These are phyloP conservation scores for Otatea glauca DNA, from an alignment of 176 grass and related monocot genomes.

Conservation along the genomic window DNA sequence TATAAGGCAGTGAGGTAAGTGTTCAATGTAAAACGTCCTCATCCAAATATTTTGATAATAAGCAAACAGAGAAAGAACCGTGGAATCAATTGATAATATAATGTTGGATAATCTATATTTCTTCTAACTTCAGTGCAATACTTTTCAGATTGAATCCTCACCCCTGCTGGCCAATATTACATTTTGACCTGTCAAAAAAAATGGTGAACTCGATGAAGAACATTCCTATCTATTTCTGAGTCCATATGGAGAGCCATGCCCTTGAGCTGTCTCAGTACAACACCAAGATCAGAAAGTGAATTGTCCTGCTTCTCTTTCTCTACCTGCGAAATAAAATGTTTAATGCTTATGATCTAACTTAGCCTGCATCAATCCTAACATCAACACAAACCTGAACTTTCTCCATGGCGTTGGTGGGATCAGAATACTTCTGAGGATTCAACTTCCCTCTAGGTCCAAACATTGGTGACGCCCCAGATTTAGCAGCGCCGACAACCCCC, in stretches of 20 bases:
- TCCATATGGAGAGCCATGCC: constrained; percentile 61
- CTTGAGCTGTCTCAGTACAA: constrained; percentile 51
- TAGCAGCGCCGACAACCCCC: constrained; percentile 27
- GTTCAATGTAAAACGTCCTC: background rate
- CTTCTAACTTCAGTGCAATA: background rate
- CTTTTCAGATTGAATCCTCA: background rate
- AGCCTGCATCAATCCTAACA: background rate
- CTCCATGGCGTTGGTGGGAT: constrained; percentile 44
- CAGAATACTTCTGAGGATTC: constrained; percentile 39
- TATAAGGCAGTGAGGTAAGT: background rate
- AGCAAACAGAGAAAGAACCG: background rate
- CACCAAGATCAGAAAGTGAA: constrained; percentile 57
- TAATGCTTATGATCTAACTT: background rate
- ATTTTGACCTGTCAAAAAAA: no score
- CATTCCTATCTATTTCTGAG: constrained; percentile 54
- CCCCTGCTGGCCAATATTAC: background rate
- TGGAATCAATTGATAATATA: background rate
- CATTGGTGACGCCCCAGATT: constrained; percentile 45
- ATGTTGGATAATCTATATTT: background rate
- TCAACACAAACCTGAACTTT: constrained; percentile 52
- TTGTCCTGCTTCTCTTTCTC: constrained; percentile 54
- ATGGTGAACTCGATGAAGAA: background rate
- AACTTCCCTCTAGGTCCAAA: constrained; percentile 15
- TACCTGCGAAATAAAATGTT: constrained; percentile 34
- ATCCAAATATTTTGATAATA: background rate